Evolutionary conservation across 1,284 basidiomycete species (phyloP), one percentile per base, ranked within the genome.

Genomic region (Microbotryomycetes sp.): DNA sequence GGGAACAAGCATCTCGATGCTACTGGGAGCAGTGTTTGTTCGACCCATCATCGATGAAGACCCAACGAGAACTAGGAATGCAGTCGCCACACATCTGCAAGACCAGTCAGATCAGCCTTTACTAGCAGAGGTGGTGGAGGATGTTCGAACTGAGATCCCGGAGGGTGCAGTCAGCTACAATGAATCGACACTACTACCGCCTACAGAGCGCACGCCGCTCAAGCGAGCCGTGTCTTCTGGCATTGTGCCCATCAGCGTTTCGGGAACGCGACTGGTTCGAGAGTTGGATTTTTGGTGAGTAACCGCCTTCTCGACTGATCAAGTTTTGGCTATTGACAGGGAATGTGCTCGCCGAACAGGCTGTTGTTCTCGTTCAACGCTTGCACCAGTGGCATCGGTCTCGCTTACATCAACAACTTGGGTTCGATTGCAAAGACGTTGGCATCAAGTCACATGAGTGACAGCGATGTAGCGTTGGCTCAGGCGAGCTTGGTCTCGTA

Each of bases 1-100:
- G 9, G 75, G 75, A 1, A 71, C 70, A 45, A 64, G 68, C 49
- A n/a, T 69, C 22, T 71, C 70, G 53, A 75, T 75, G 67, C 32
- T 73, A 19, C 51, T 74, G 23, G 76, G 76, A 1, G 52, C 73
- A 12, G 36, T 64, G 6, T 60, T 76, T 36, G 68, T 76, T 28
- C 64, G 51, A 0, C 60, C 65, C 9, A 19, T 42, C 36, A 19
- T 19, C 12, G 12, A 42, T 12, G 36, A 42, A 12, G 36, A 42
- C 36, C n/a, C n/a, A n/a, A n/a, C n/a, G n/a, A n/a, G n/a, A n/a
- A n/a, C n/a, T n/a, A n/a, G n/a, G n/a, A n/a, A n/a, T n/a, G n/a
- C n/a, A n/a, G n/a, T n/a, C n/a, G n/a, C n/a, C n/a, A n/a, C n/a
- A n/a, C n/a, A n/a, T n/a, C n/a, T n/a, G n/a, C n/a, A n/a, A n/a